Evolutionary conservation across 805 yeast genomes (phyloP), one percentile per base, ranked within the genome.

Genomic region (Metschnikowia orientalis): DNA sequence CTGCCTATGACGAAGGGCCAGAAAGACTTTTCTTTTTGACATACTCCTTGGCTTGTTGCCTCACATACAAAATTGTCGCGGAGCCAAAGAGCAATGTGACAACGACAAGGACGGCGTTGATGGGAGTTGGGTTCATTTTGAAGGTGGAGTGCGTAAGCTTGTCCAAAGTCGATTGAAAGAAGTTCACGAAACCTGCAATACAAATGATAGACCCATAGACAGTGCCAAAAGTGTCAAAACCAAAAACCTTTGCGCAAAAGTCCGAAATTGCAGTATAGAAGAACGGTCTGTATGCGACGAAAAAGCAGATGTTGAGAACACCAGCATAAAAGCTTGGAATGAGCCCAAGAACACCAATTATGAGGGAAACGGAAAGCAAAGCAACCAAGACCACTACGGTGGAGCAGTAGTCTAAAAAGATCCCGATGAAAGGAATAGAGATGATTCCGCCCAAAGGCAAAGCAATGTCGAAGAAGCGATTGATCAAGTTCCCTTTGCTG

Each of bases 191-290:
- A 22, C 80, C 80, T 1, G 78, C 66, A 15, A 70, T 56, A 26
- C 76, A 68, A 56, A 73, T 71, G 19, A 73, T 70, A 12, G 74
- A 54, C n/a, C 79, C 79, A 45, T 75, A 75, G 18, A 75, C 68
- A 1, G 77, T 70, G 23, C 82, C 80, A 50, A 75, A 72, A 8
- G 80, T 73, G 46, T 74, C 78, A 42, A 71, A 68, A 1, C 82
- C 81, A 51, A 76, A 78, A 29, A 73, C 78, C 51, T 78, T 79
- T 17, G 82, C 78, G 47, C 79, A 74, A 48, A 64, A 70, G 48
- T 74, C 80, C 3, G 75, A 67, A 23, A 74, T 58, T 2, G 76
- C 61, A n/a, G 80, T 73, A 49, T 74, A 74, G 54, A 72, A 74
- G 44, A 74, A 72, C 22, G 79, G 80, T 51, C 80, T 63, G 57